Evolutionary conservation across 345 rosid species (phyloP).

Genomic region (Viola odorata): DNA sequence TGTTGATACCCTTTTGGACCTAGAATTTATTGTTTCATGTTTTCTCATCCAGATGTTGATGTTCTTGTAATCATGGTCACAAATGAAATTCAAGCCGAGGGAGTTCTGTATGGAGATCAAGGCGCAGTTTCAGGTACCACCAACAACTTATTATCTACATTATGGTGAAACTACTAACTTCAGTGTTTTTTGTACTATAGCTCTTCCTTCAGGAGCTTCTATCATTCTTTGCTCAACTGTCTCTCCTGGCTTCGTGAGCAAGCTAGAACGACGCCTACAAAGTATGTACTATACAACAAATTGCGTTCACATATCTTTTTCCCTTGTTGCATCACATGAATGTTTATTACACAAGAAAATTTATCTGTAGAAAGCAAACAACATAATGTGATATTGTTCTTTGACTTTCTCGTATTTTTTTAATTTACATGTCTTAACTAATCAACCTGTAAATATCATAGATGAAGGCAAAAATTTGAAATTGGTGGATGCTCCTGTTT

Average conservation of each 20-base stretch:
- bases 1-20: too few species aligned
- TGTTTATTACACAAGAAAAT: background rate
- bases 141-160: constrained; percentile 3
- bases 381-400: background rate
- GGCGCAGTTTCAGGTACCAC: constrained; percentile 79
- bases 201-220: constrained; percentile 67
- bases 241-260: constrained; percentile 71
- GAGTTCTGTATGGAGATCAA: constrained; percentile 64
- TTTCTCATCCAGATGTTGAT: constrained; percentile 55
- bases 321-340: background rate
- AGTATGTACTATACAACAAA: constrained; percentile 41
- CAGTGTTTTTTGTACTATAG: constrained; percentile 34
- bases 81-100: constrained; percentile 85
- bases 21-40: constrained; percentile 10
- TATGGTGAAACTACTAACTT: constrained; percentile 23
- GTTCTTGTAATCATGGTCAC: constrained; percentile 90
- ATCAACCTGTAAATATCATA: constrained; percentile 24
- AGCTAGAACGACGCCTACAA: constrained; percentile 65
- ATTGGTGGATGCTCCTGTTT: constrained; percentile 97
- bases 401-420: too few species aligned
- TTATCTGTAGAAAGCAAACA: background rate
- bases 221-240: constrained; percentile 87
- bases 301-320: background rate
- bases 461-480: constrained; percentile 72
- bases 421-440: background rate